Conservation (phyloP, 768 basidiomycete genomes). For the Lepiota venenata region DNA sequence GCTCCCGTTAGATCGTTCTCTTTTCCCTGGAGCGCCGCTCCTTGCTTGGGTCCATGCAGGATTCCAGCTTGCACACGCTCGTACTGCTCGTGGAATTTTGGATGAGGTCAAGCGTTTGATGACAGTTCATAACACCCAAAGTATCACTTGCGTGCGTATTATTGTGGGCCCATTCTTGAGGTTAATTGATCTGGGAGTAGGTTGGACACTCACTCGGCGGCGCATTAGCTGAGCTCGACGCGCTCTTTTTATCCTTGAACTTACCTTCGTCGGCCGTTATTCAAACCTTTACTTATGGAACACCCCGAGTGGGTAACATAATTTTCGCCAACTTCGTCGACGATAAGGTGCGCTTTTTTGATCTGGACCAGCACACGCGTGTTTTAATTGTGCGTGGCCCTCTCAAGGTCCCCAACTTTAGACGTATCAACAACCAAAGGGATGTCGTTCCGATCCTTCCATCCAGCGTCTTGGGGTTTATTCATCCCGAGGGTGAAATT, state of each 20-base stretch:
- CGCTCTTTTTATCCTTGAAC: conserved; percentile 45
- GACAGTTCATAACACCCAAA: conserved; percentile 30
- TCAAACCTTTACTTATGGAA: conserved; percentile 44
- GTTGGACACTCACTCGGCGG: conserved; percentile 53
- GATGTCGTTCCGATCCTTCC: conserved; percentile 58
- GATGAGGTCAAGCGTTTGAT: conserved; percentile 39
- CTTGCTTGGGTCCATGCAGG: conserved; percentile 48
- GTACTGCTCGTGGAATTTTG: conserved; percentile 44
- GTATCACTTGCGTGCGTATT: conserved; percentile 36
- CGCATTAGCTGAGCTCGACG: conserved; percentile 49
- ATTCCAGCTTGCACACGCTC: conserved; percentile 48
- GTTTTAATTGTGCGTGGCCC: not conserved
- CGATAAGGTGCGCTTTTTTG: conserved; percentile 27
- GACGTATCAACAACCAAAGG: conserved; percentile 36
- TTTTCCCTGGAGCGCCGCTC: conserved; percentile 53
- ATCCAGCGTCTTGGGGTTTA: conserved; percentile 44
- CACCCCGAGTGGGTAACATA: conserved; percentile 49
- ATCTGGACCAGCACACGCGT: not conserved
- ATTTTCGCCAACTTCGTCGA: conserved; percentile 47
- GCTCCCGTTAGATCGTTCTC: conserved; percentile 33
- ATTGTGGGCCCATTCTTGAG: not conserved
- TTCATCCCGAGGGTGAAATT: conserved; percentile 53
- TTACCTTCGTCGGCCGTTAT: conserved; percentile 37
- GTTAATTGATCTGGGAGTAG: conserved; percentile 16
- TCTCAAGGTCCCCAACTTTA: conserved; percentile 31